A percentile compares a stretch with the other conserved stretches of the same genome.
These are phyloP conservation scores for Arbutus unedo DNA, from an alignment of 148 eudicot genomes.

Conservation along the genomic window DNA sequence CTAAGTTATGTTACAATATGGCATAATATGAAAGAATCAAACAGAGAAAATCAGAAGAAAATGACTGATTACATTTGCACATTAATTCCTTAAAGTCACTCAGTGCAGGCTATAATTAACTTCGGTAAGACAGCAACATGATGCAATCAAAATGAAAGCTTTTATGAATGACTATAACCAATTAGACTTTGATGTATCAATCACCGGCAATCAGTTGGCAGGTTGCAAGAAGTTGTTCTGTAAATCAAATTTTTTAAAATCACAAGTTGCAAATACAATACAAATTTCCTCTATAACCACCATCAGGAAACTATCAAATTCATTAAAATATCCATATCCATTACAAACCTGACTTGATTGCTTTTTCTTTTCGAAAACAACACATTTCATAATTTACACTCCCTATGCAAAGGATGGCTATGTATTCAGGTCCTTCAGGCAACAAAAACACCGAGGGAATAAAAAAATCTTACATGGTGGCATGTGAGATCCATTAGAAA, in stretches of 20 bases:
- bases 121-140: neutral
- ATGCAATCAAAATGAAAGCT: neutral
- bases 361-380: neutral
- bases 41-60: neutral
- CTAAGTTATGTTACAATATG: neutral
- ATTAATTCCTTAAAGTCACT: neutral
- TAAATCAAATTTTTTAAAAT: neutral
- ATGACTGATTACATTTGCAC: neutral
- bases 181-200: neutral
- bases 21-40: neutral
- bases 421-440: neutral
- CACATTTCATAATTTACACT: neutral
- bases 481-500: constrained; percentile 65
- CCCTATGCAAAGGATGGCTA: neutral
- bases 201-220: constrained; percentile 11
- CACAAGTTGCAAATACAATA: neutral
- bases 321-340: no score
- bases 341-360: neutral
- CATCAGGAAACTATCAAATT: neutral
- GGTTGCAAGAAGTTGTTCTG: neutral
- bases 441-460: neutral
- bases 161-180: neutral
- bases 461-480: constrained; percentile 48
- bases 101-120: neutral
- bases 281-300: neutral